Conservation (phyloP, 2,329 filamentous ascomycete genomes). For the Aspergillus fumigatus region DNA sequence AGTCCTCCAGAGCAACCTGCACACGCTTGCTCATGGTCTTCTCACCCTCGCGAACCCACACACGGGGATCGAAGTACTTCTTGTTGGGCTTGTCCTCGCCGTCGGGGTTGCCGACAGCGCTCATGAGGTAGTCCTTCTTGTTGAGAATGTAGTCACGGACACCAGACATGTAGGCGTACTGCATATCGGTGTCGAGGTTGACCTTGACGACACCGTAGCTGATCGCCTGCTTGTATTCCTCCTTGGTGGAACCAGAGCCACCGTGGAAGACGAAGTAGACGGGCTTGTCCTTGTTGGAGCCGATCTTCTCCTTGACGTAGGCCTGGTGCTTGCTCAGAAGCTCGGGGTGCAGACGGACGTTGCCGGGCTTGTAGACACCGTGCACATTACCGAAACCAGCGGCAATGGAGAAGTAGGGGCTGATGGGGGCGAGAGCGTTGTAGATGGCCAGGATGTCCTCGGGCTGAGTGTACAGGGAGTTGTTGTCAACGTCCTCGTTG, state of each 20-base stretch:
- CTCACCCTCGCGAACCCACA: constrained; percentile 91
- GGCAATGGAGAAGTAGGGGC: constrained; percentile 95
- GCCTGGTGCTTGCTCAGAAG: constrained; percentile 95
- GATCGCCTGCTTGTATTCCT: constrained; percentile 88
- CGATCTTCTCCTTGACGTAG: constrained; percentile 77
- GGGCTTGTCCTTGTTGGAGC: constrained; percentile 73
- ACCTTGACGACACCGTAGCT: constrained; percentile 96
- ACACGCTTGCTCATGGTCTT: constrained; percentile 90
- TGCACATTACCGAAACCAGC: constrained; percentile 99
- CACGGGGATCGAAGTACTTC: constrained; percentile 86
- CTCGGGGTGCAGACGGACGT: constrained; percentile 94
- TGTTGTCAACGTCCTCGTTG: constrained; percentile 97
- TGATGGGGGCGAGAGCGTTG: constrained; percentile 78
- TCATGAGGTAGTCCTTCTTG: constrained; percentile 91
- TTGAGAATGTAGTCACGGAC: constrained; percentile 90
- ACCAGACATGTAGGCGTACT: constrained; percentile 88
- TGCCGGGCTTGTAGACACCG: constrained; percentile 97
- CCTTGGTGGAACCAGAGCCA: constrained; percentile 83
- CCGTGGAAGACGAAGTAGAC: constrained; percentile 99
- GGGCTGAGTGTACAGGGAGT: constrained; percentile 94
- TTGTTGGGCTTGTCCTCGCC: constrained; percentile 98
- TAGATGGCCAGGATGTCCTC: constrained; percentile 93
- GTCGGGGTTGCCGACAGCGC: constrained; percentile 89
- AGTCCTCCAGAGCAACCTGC: constrained; percentile 77
- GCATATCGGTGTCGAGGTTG: constrained; percentile 97